A percentile compares a stretch with the other conserved stretches of the same genome.
Evolutionary conservation across 495 filamentous ascomycete species (phyloP).

Genomic region (Aspergillus incahuasiensis): DNA sequence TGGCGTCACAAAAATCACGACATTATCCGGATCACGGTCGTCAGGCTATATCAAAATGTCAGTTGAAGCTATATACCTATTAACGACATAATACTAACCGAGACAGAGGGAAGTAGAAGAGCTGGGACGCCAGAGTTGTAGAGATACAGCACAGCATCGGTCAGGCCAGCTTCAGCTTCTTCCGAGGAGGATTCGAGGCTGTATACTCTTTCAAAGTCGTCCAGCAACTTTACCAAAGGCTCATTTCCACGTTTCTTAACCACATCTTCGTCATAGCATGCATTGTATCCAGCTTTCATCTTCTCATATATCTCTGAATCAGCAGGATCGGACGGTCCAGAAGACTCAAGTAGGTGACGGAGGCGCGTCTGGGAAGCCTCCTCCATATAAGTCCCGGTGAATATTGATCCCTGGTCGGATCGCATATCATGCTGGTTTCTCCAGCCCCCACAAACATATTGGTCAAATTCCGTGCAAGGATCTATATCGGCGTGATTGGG

Average conservation of each 20-base stretch:
- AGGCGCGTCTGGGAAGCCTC: conserved; percentile 56
- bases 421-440: conserved; percentile 60
- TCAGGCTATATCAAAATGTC: conserved; percentile 35
- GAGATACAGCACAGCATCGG: conserved; percentile 50
- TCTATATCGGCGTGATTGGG: conserved; percentile 60
- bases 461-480: conserved; percentile 65
- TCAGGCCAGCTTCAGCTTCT: conserved; percentile 36
- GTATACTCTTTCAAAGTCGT: conserved; percentile 50
- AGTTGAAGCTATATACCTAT: background rate
- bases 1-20: conserved; percentile 52
- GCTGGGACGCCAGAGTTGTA: conserved; percentile 47
- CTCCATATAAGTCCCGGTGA: conserved; percentile 54
- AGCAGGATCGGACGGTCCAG: conserved; percentile 43
- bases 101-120: conserved; percentile 42
- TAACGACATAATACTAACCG: conserved; percentile 37
- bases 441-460: conserved; percentile 67
- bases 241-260: conserved; percentile 50
- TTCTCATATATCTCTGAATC: conserved; percentile 65
- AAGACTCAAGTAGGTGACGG: conserved; percentile 59
- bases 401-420: conserved; percentile 57
- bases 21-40: conserved; percentile 62
- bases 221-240: conserved; percentile 49
- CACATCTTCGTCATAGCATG: conserved; percentile 57
- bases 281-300: conserved; percentile 56
- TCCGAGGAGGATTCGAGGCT: conserved; percentile 38